Base-by-base conservation (phyloP, 2,329 filamentous ascomycete species). In the Leptoxyphium fumago region DNA sequence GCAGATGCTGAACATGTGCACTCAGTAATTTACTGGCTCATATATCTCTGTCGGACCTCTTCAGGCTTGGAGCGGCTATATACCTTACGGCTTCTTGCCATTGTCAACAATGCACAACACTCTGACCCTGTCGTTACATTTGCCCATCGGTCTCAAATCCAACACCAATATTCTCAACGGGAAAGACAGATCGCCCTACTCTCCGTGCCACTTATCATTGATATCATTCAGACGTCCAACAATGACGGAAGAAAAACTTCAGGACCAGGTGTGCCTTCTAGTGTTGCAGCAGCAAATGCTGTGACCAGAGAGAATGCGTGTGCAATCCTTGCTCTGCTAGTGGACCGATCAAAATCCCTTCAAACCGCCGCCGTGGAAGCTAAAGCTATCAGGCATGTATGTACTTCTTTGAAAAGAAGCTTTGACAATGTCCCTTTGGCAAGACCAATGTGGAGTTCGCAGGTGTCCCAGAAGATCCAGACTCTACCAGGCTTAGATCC, bases 351-450 rank as follows among this genome's bases (percentile, higher is more conserved):
- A 58, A 77, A 82, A 47, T 73, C 76, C 46, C 70, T 96, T 43
- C 89, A 96, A 62, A 83, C 80, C 54, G 80, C 85, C 32, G 86
- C 87, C 0, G 81, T 80, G 38, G 84, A 95, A 47, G 75, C 76
- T 39, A 70, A 69, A 44, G 74, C 75, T 10, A 71, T 84, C 43
- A 74, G 74, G 43, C 71, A 72, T 43, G 66, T 84, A 13, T 74
- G 78, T 11, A 71, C 75, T 44, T 69, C 82, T 46, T 62, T 84
- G 17, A 82, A 82, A 55, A 71, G 74, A 54, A 75, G 77, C 1
- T 83, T 82, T 52, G 79, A 82, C 48, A 70, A 72, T 9, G 64
- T 75, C 4, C 55, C 67, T 2, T 67, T 73, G 26, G 55, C 65
- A 2, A 60, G 63, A 15, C 68, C 70, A 1, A 70, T 77, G 55